Conservation (phyloP, 768 basidiomycete genomes). For the Kwoniella heveanensis region DNA sequence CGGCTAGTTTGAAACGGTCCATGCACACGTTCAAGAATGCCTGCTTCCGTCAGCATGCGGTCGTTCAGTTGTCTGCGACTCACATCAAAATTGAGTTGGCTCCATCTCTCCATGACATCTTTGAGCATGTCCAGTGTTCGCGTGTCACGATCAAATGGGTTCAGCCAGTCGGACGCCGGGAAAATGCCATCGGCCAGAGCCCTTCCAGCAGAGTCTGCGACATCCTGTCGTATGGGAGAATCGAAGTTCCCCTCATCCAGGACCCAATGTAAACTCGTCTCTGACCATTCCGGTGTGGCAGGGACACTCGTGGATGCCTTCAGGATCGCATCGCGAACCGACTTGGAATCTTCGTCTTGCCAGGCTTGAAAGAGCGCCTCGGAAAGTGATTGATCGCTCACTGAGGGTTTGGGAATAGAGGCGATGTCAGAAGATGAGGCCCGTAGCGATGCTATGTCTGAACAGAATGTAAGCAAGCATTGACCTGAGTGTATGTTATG, state of each 20-base stretch:
- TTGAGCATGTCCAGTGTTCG: neutral
- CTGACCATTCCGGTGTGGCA: neutral
- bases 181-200: slow-evolving; percentile 8
- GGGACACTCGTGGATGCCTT: slow-evolving; percentile 7
- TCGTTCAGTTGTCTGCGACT: neutral
- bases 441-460: slow-evolving; percentile 8
- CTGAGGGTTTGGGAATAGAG: slow-evolving; percentile 2
- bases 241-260: neutral
- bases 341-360: neutral
- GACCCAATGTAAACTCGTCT: slow-evolving; percentile 2
- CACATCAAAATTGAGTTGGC: slow-evolving; percentile 20
- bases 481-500: too few species aligned
- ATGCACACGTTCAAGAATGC: slow-evolving; percentile 8
- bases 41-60: slow-evolving; percentile 13
- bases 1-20: neutral
- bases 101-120: slow-evolving; percentile 17
- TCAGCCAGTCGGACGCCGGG: neutral
- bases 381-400: neutral
- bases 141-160: neutral
- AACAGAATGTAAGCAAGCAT: neutral
- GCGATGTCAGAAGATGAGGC: slow-evolving; percentile 11
- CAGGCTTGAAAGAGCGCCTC: neutral
- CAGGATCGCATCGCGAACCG: slow-evolving; percentile 5
- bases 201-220: neutral
- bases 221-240: neutral